Base-by-base conservation (phyloP, 352 stramenopile species). In the Globisporangium emineosum region DNA sequence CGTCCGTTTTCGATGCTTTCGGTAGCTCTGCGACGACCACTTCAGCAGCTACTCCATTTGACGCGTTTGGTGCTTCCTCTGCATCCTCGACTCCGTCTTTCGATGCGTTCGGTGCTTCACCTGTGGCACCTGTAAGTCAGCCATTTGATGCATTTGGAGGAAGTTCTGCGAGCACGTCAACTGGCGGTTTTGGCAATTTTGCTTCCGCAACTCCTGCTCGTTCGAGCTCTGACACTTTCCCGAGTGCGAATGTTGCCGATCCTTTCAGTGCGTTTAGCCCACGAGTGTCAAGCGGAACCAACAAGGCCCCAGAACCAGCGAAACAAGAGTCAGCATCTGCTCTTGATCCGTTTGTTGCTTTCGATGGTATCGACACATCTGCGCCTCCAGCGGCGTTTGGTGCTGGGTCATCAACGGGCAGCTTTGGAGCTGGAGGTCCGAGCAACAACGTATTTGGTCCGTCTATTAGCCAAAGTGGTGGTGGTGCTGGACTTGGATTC, bases 281-380 rank as follows among this genome's bases (percentile, higher is more conserved):
- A 10, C 60, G 61, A 27, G 57, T 66, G 42, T 64, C 60, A 19
- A 74, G 57, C 25, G 67, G 59, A 23, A 62, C 43, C 57, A 64
- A 37, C 17, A 49, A 65, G 15, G 25, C 35, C 29, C 27, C 52
- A 60, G 37, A 54, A 8, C 35, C 13, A 19, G 13, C 35, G 35
- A 43, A 43, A n/a, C 3, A 12, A 43, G 35, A 43, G 13, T 47
- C 57, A 15, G 57, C 60, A 33, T 60, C 64, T 42, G 25, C 67
- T 53, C 30, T 47, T 27, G 77, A 93, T 64, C 80, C 75, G 40
- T 93, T 93, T 65, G 66, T 78, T 27, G 85, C 83, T 42, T 93
- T 93, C 58, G 79, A 90, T 55, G 68, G 51, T 17, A 74, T 89
- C 40, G 77, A 77, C 60, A 30, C 57, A 32, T 47, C 40, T 35